Base-by-base conservation (phyloP, 2,329 filamentous ascomycete genomes). In the Diaporthe ampelina region DNA sequence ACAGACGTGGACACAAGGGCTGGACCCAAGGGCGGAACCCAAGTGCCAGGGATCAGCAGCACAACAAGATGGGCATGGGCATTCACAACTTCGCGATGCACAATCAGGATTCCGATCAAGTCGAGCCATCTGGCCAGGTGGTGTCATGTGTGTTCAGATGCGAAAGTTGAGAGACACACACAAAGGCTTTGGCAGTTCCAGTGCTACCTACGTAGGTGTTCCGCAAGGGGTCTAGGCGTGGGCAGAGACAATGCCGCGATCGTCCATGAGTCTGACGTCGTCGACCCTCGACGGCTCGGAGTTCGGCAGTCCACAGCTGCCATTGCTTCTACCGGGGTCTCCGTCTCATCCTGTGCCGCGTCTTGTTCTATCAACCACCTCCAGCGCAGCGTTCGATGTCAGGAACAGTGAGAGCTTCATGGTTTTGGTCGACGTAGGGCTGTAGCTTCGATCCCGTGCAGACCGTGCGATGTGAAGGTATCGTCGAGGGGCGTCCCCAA, bases 201-300 rank as follows among this genome's bases (percentile, higher is more conserved):
- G 35, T 61, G 58, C 56, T 58, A 58, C 32, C 10, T 61, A 45
- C 58, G 24, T 17, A 43, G 6, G 57, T 59, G 45, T 21, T 21
- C 45, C 19, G 45, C 45, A 35, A 10, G 57, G 21, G 35, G 35
- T 37, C 32, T 13, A 37, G 21, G 56, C 8, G 21, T 24, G 24
- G 61, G 26, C 32, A 40, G 32, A 54, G 37, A n/a, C 48, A 54
- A 29, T 13, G 48, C 63, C 45, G 19, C 32, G 63, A 40, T 54
- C 48, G 63, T 40, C 63, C 32, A 48, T 40, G 63, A 40, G 63
- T 45, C 63, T 52, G 63, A 68, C 63, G 63, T 68, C 48, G 32
- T 68, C 7, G 63, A 68, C 63, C 29, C 63, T 54, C 29, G 29
- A 52, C 21, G 63, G 63, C 63, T 68, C 32, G 63, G 63, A 68